phyloP scores from a whole-genome alignment of 305 asterid species.

The Solanum hybrid region DNA sequence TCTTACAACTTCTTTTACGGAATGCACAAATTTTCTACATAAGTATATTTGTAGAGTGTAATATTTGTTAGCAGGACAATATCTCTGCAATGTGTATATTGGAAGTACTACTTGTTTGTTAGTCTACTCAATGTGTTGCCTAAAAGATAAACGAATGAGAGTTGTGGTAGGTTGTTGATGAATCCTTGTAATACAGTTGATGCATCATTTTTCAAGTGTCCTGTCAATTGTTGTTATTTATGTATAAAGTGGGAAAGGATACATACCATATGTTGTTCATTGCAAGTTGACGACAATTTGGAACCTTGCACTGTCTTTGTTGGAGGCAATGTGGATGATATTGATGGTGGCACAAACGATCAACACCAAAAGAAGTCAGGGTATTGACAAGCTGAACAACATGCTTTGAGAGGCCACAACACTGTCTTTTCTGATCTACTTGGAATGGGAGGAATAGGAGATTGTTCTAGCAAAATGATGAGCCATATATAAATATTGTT shows the following conservation, averaged over 20 bases:
- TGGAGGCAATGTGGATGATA: background rate
- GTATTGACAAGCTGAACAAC: background rate
- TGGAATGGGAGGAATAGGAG: background rate
- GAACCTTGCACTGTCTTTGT: background rate
- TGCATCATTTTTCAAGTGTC: background rate
- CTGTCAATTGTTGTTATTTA: background rate
- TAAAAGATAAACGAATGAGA: background rate
- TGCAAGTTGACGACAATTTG: background rate
- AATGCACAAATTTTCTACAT: background rate
- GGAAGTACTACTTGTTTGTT: background rate
- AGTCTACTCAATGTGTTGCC: background rate
- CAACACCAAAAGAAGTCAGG: background rate
- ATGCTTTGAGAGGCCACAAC: background rate
- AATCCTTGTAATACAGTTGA: background rate
- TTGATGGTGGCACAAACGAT: background rate
- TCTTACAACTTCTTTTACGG: background rate
- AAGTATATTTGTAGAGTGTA: background rate
- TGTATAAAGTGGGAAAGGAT: background rate
- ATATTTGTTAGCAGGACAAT: background rate
- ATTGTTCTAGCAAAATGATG: background rate
- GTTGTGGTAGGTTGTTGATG: background rate
- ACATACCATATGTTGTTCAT: background rate
- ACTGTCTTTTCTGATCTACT: background rate
- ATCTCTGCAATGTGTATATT: background rate
- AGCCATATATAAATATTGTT: background rate